Evolutionary conservation across 371 early-diverging fungal species (phyloP).

Genomic region (Lichtheimia ramosa): DNA sequence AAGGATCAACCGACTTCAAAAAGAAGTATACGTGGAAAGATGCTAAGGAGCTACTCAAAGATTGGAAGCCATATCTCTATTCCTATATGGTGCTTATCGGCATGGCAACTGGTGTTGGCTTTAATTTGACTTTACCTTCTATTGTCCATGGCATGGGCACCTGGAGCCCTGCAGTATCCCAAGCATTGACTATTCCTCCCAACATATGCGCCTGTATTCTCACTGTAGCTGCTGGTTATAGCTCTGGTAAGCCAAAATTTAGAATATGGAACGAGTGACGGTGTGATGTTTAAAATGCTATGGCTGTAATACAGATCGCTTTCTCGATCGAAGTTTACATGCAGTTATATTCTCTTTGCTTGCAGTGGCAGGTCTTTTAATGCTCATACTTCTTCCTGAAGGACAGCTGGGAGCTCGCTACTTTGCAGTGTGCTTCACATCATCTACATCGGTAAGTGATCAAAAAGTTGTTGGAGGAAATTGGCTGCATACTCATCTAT

Average conservation of each 20-base stretch:
- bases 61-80: slow-evolving; percentile 7
- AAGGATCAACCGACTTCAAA: too few relatives aligned
- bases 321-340: too few relatives aligned
- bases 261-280: not conserved
- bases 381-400: not conserved
- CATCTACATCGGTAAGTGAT: too few relatives aligned
- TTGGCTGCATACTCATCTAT: too few relatives aligned
- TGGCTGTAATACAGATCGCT: too few relatives aligned
- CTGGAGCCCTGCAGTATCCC: slow-evolving; percentile 1
- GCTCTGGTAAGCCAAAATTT: not conserved
- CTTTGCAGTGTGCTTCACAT: not conserved
- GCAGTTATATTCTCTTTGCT: not conserved
- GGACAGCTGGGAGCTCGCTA: not conserved
- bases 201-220: not conserved
- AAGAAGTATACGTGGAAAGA: not conserved
- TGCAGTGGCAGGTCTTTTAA: not conserved
- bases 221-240: not conserved
- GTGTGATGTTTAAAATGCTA: too few relatives aligned
- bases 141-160: slow-evolving; percentile 5
- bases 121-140: slow-evolving; percentile 1
- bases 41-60: not conserved
- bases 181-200: slow-evolving; percentile 6
- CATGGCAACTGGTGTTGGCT: not conserved
- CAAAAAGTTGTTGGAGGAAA: too few relatives aligned
- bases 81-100: not conserved